Evolutionary conservation across 805 yeast species (phyloP), one percentile per base, ranked within the genome.

Genomic region (Jamesozyma jinghongensis): DNA sequence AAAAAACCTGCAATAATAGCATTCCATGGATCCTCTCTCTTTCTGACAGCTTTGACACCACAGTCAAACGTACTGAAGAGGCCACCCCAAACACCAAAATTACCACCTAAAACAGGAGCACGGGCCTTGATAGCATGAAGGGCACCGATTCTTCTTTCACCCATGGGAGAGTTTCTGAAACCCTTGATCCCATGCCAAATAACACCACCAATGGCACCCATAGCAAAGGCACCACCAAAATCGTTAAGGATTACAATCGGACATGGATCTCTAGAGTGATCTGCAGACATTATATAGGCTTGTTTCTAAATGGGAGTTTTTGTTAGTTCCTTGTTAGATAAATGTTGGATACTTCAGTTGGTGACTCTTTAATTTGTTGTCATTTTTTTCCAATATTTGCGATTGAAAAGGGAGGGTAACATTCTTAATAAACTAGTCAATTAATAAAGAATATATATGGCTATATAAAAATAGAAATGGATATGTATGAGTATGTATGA

Each of bases 1-100:
- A 85, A 85, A 62, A 92, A 87, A 43, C 98, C 98, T 27, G 97
- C 97, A 59, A 90, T 81, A 60, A 92, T 88, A 50, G 97, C 96
- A 63, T 92, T 92, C 85, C 95, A 85, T 5, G 97, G 95, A 65
- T 92, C 98, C 66, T 92, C 98, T 71, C 97, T 85, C 66, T 86
- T 84, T 72, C 98, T 84, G 33, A 92, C 77, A 2, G 90, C 95
- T 66, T 90, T 92, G 36, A 92, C 94, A 13, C 88, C 75, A 72
- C 98, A 92, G 66, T 92, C 98, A 60, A 80, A 92, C 12, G 94
- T 82, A 27, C 97, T 86, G 62, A 92, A 92, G 54, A 92, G 70
- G 46, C 98, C 98, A 73, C 98, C 98, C 98, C 98, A 92, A 31
- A 85, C 95, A 69, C 98, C 98, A 58, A 92, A 90, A 67, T 92